Evolutionary conservation across 2,329 filamentous ascomycete genomes (phyloP).

Genomic region (Cladophialophora bantiana): DNA sequence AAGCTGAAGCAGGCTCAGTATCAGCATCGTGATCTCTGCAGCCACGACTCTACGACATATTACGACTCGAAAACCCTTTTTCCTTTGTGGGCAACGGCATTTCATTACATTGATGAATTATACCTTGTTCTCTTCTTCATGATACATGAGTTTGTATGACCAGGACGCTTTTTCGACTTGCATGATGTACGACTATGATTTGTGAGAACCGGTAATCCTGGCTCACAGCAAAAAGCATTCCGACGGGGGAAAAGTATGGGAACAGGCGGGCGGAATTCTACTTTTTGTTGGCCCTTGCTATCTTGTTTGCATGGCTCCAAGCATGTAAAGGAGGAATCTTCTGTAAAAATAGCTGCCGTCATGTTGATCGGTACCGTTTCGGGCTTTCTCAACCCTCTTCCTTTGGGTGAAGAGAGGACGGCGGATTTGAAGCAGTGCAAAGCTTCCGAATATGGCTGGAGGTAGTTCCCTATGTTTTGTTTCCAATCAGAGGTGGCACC

Average conservation of each 20-base stretch:
- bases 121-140: constrained; percentile 25
- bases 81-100: constrained; percentile 28
- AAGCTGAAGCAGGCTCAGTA: constrained; percentile 8
- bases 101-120: constrained; percentile 29
- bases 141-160: constrained; percentile 38
- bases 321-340: constrained; percentile 6
- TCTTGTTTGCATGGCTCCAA: constrained; percentile 9
- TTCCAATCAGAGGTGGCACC: constrained; percentile 4
- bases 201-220: constrained; percentile 18
- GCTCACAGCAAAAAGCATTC: constrained; percentile 29
- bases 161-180: constrained; percentile 25
- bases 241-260: constrained; percentile 7
- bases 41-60: constrained; percentile 26
- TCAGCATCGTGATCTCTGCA: constrained; percentile 3
- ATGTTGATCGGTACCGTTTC: constrained; percentile 13
- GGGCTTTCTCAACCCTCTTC: constrained; percentile 9
- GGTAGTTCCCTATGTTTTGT: constrained; percentile 1
- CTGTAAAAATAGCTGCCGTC: constrained; percentile 19
- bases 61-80: constrained; percentile 23
- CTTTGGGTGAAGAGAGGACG: background rate
- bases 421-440: background rate
- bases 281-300: constrained; percentile 9
- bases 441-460: background rate
- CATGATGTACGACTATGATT: constrained; percentile 37
- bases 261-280: constrained; percentile 12